Evolutionary conservation across 106 monocot species (phyloP), one percentile per base, ranked within the genome.

Genomic region (Dendrobium nobile): DNA sequence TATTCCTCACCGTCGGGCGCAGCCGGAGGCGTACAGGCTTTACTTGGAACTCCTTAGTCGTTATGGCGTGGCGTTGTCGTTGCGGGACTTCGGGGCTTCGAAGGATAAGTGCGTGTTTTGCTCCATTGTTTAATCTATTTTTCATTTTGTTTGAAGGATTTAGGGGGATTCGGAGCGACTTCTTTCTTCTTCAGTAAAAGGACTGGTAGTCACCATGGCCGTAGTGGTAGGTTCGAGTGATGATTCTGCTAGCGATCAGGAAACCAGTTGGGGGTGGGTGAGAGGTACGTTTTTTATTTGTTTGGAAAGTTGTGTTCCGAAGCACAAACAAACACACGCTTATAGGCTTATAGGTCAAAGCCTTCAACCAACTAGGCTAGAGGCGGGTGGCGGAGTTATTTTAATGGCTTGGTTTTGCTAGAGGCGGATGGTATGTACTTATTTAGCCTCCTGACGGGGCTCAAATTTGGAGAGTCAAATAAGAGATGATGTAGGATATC

Each of bases 11-110:
- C 82, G 87, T 41, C 79, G 55, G 70, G 81, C 9, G 44, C 85
- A 93, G 79, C 90, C 92, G 41, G 92, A 90, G 86, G 92, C 92
- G 24, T 93, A 93, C 72, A 82, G 90, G 73, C 84, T 93, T 16
- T 93, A 93, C 67, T 88, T 93, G 54, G 93, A 93, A 64, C 87
- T 93, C 0, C 9, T 93, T 68, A 85, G 64, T 55, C 79, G 88
- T 37, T 78, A 90, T 58, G 78, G 72, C 10, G 51, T 90, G 26
- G 75, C 83, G 9, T 84, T 82, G 4, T 81, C 81, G 45, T 74
- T 77, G 4, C 42, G 68, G 64, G 84, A 78, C 31, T 65, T 83
- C 54, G 77, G 61, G 27, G 67, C 93, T 75, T 78, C 20, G 16
- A 82, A 79, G 75, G 82, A 93, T 78, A 90, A 83, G 92, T 88